A percentile compares a stretch with the other conserved stretches of the same genome.
Evolutionary conservation across 352 stramenopile genomes (phyloP).

Genomic region (Phytopythium kandeliae): DNA sequence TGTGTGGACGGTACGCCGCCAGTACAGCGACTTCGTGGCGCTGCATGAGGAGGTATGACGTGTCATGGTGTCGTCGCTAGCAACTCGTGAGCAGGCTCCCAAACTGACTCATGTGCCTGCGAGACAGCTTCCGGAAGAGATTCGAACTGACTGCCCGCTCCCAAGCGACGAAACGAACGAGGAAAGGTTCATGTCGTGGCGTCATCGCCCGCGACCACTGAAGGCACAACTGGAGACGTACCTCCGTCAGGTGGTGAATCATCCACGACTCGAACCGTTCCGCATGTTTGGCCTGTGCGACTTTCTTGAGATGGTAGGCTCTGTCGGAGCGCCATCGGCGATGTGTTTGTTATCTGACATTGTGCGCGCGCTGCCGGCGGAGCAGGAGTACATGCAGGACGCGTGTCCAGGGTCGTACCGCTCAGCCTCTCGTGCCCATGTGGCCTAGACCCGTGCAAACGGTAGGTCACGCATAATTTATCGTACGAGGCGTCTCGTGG

Average conservation of each 20-base stretch:
- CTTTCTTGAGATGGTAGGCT: conserved; percentile 64
- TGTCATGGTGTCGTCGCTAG: background rate
- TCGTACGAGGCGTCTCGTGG: background rate
- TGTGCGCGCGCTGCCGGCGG: background rate
- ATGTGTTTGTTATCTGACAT: background rate
- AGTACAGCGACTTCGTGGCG: conserved; percentile 59
- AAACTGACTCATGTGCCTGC: background rate
- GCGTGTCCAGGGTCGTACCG: conserved; percentile 32
- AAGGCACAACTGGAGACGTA: conserved; percentile 67
- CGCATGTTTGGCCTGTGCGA: conserved; percentile 59
- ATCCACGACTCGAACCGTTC: conserved; percentile 44
- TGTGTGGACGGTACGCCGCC: conserved; percentile 52
- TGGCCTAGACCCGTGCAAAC: background rate
- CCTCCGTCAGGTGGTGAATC: conserved; percentile 42
- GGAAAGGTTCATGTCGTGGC: conserved; percentile 54
- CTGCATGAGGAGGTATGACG: conserved; percentile 41
- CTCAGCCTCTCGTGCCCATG: conserved; percentile 21
- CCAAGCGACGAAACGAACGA: conserved; percentile 30
- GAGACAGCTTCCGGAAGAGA: conserved; percentile 34
- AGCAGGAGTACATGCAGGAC: conserved; percentile 60
- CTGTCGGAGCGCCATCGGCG: no score
- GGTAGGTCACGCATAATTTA: conserved; percentile 5
- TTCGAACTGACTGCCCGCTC: conserved; percentile 35
- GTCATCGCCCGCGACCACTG: conserved; percentile 42
- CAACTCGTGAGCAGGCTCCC: background rate